A percentile compares a stretch with the other conserved stretches of the same genome.
phyloP scores from a whole-genome alignment of 2,329 filamentous ascomycete genomes.

The Aspergillus costaricaensis region DNA sequence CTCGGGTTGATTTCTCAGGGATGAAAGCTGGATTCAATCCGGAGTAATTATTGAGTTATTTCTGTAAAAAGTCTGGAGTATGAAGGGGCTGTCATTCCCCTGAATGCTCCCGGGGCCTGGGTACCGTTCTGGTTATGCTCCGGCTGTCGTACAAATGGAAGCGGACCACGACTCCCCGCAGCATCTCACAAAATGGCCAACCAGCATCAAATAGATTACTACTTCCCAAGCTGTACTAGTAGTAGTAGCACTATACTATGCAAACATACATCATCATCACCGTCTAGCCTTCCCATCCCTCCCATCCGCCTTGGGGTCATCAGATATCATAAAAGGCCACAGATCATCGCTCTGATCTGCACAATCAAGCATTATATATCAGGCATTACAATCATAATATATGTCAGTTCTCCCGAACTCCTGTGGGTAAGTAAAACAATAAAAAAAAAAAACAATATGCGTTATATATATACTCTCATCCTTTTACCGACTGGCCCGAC shows the following conservation, averaged over 20 bases:
- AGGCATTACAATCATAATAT: slow-evolving; percentile 6
- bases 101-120: neutral
- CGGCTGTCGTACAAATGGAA: neutral
- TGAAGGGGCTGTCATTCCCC: neutral
- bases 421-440: neutral
- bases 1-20: neutral
- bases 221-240: neutral
- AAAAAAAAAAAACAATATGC: neutral
- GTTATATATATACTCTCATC: slow-evolving; percentile 5
- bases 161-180: slow-evolving; percentile 1
- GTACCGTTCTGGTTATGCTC: neutral
- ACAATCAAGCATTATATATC: slow-evolving; percentile 5
- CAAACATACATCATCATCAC: neutral
- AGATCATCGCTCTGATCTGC: slow-evolving; percentile 11
- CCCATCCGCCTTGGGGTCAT: slow-evolving; percentile 4
- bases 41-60: neutral
- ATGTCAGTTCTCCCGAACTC: neutral
- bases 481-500: neutral
- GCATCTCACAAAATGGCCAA: neutral
- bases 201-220: neutral
- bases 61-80: neutral
- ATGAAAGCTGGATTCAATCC: neutral
- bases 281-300: too few relatives aligned
- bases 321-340: slow-evolving; percentile 11
- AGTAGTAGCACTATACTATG: too few relatives aligned